phyloP scores from a whole-genome alignment of 148 eudicot species.

The Chenopodium quinoa region DNA sequence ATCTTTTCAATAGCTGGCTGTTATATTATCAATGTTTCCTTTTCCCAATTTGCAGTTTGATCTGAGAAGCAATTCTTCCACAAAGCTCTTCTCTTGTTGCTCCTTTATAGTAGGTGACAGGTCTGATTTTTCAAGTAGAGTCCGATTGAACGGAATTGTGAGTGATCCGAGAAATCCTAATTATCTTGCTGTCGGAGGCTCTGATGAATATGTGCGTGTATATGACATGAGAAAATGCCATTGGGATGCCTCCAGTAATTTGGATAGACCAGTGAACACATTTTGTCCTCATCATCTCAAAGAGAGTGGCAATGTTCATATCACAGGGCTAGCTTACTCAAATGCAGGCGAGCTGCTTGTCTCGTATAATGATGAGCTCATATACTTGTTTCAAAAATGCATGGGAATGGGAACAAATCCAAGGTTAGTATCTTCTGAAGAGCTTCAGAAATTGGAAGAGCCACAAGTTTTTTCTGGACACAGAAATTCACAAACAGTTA shows the following conservation, averaged over 20 bases:
- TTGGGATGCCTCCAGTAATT: constrained; percentile 43
- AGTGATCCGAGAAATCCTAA: constrained; percentile 76
- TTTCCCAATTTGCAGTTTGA: constrained; percentile 58
- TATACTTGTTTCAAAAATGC: constrained; percentile 66
- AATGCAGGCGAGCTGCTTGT: constrained; percentile 61
- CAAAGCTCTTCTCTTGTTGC: constrained; percentile 70
- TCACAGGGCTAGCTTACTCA: constrained; percentile 73
- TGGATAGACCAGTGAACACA: constrained; percentile 51
- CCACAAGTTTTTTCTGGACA: constrained; percentile 67
- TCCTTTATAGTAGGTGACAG: constrained; percentile 40
- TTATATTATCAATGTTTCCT: constrained; percentile 18
- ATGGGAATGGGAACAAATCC: constrained; percentile 72
- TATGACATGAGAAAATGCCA: constrained; percentile 66
- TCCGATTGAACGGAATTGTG: constrained; percentile 57
- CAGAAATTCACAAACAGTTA: constrained; percentile 65
- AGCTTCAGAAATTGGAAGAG: constrained; percentile 37
- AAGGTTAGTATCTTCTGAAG: constrained; percentile 31
- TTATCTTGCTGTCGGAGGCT: constrained; percentile 68
- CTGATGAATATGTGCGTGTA: constrained; percentile 72
- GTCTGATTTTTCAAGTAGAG: constrained; percentile 29
- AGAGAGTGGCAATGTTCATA: constrained; percentile 44
- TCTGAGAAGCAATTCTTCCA: constrained; percentile 58
- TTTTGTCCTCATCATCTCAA: constrained; percentile 66
- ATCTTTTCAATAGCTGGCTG: not conserved
- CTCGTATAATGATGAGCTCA: constrained; percentile 74